phyloP scores from a whole-genome alignment of 208 protist species.

The Novymonas esmeraldas region DNA sequence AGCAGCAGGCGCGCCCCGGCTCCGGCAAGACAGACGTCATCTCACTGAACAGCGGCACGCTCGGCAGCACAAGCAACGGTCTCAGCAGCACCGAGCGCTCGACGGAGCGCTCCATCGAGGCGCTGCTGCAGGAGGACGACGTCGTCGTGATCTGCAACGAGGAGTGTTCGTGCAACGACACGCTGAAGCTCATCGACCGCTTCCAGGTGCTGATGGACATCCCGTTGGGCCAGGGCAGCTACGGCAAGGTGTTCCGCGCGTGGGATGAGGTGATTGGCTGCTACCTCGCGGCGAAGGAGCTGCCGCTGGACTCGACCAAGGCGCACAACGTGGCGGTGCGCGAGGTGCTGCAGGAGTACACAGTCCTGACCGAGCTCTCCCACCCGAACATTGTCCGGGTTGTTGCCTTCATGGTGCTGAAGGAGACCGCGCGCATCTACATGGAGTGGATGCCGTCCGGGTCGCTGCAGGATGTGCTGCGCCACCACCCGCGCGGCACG shows the following conservation, averaged over 20 bases:
- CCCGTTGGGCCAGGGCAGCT: conserved; percentile 51
- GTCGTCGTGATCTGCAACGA: conserved; percentile 74
- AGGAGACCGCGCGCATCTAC: conserved; percentile 56
- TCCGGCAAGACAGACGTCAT: conserved; percentile 2
- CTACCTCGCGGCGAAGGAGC: conserved; percentile 75
- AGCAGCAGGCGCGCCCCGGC: background rate
- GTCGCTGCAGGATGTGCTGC: conserved; percentile 62
- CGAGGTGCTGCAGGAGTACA: conserved; percentile 75
- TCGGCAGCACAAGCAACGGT: background rate
- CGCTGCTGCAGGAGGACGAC: conserved; percentile 53
- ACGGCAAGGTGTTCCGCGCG: conserved; percentile 56
- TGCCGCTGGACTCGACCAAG: conserved; percentile 45
- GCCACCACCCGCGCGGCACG: conserved; percentile 26
- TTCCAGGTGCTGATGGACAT: conserved; percentile 50
- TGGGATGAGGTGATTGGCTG: conserved; percentile 61
- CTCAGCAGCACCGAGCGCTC: background rate
- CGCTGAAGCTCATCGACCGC: conserved; percentile 46
- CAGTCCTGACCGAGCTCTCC: conserved; percentile 55
- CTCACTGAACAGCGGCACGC: background rate
- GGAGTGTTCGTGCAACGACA: conserved; percentile 41
- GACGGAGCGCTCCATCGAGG: conserved; percentile 30
- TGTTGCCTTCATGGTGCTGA: conserved; percentile 62
- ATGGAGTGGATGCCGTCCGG: conserved; percentile 83
- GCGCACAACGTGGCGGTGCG: conserved; percentile 30
- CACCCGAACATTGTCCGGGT: conserved; percentile 78